Evolutionary conservation across 2,329 filamentous ascomycete species (phyloP).

Genomic region (Teratosphaeria pseudoeucalypti): DNA sequence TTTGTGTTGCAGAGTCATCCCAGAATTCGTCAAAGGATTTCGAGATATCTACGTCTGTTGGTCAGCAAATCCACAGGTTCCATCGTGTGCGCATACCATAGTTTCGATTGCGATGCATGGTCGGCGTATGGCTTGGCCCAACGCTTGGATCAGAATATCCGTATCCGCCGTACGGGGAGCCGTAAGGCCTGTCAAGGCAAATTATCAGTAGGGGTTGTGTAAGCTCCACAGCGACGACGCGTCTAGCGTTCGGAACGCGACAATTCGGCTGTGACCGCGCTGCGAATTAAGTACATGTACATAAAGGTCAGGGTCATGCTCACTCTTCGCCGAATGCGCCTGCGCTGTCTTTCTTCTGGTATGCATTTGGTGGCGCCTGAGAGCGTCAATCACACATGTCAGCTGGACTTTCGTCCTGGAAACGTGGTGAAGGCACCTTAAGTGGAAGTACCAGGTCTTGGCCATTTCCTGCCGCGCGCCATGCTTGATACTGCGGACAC

Average conservation of each 20-base stretch:
- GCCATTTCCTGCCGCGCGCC: conserved; percentile 23
- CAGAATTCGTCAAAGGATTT: conserved; percentile 23
- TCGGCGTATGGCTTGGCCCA: conserved; percentile 9
- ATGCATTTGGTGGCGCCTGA: conserved; percentile 19
- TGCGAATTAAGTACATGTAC: too few species aligned
- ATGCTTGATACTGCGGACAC: conserved; percentile 19
- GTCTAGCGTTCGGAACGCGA: background rate
- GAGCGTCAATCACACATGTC: background rate
- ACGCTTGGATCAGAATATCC: conserved; percentile 3
- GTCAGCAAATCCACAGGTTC: background rate
- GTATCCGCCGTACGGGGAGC: conserved; percentile 4
- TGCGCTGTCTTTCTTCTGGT: conserved; percentile 18
- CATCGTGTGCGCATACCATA: conserved; percentile 5
- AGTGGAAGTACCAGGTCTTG: conserved; percentile 15
- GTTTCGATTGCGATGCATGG: conserved; percentile 15
- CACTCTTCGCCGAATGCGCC: conserved; percentile 9
- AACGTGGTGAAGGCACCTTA: background rate
- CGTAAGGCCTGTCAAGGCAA: conserved; percentile 1
- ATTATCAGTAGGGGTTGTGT: background rate
- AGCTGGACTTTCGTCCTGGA: background rate
- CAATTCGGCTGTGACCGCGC: background rate
- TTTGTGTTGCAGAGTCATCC: conserved; percentile 18
- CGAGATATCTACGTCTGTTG: background rate
- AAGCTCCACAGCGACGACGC: background rate
- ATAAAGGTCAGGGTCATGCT: conserved; percentile 5